Conservation (phyloP, 805 yeast genomes). For the Wickerhamiella lipophila region DNA sequence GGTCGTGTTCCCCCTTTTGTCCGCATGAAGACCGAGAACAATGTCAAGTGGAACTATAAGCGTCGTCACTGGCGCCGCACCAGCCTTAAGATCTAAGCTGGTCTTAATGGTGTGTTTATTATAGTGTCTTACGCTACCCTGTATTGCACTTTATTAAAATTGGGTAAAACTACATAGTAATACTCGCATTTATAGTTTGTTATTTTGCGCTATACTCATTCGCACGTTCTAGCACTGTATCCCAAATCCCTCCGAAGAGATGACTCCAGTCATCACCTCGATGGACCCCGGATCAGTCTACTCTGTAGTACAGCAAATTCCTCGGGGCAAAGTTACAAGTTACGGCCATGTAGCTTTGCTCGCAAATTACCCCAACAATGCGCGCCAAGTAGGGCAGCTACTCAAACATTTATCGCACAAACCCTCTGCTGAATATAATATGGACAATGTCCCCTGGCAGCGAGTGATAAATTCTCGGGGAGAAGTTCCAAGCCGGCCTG, state of each 20-base stretch:
- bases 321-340: conserved; percentile 52
- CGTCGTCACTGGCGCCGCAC: conserved; percentile 99
- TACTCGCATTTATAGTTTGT: conserved; percentile 6
- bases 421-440: conserved; percentile 23
- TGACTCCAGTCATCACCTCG: background rate
- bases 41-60: conserved; percentile 83
- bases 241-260: too few species aligned
- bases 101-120: conserved; percentile 9
- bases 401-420: conserved; percentile 39
- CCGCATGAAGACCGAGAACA: conserved; percentile 97
- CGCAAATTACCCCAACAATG: conserved; percentile 47
- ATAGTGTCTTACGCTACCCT: background rate
- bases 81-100: conserved; percentile 81
- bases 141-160: conserved; percentile 4
- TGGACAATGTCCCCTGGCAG: conserved; percentile 63
- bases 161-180: conserved; percentile 10
- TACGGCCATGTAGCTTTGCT: conserved; percentile 66
- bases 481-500: conserved; percentile 39
- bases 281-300: conserved; percentile 34
- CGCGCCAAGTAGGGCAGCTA: conserved; percentile 65
- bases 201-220: conserved; percentile 1
- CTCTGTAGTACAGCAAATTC: conserved; percentile 40
- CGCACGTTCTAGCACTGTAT: too few species aligned
- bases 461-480: conserved; percentile 57
- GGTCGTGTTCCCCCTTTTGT: conserved; percentile 99